A percentile compares a stretch with the other conserved stretches of the same genome.
Conservation (phyloP, 345 rosid species). For the Physaria fendleri region DNA sequence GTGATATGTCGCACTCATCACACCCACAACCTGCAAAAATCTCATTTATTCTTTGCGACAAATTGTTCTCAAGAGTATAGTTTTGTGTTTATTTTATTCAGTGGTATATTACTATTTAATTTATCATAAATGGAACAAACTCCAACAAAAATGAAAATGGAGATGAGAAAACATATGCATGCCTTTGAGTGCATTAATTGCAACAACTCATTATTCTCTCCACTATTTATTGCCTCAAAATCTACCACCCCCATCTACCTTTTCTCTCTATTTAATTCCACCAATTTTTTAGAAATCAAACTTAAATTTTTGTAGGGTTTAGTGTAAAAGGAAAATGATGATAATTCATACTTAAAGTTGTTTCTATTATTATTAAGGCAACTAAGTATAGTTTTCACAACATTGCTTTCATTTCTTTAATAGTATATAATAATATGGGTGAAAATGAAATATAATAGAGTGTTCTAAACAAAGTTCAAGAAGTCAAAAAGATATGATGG, state of each 20-base stretch:
- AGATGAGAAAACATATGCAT: slow-evolving; percentile 30
- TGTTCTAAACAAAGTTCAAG: neutral
- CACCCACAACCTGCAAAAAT: slow-evolving; percentile 28
- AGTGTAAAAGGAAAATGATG: neutral
- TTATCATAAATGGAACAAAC: slow-evolving; percentile 16
- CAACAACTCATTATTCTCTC: slow-evolving; percentile 29
- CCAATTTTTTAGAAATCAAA: neutral
- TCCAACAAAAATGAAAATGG: slow-evolving; percentile 19
- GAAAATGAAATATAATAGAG: neutral
- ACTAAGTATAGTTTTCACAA: neutral
- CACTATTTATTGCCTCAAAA: slow-evolving; percentile 31
- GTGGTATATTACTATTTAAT: neutral
- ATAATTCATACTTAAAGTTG: neutral
- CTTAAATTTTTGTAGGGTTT: neutral
- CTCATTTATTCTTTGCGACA: slow-evolving; percentile 27
- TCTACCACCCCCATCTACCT: slow-evolving; percentile 29
- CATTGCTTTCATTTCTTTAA: neutral
- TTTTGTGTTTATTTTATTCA: neutral
- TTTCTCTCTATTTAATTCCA: slow-evolving; percentile 23
- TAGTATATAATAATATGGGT: neutral
- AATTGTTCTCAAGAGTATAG: neutral
- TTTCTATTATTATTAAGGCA: neutral
- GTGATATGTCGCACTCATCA: slow-evolving; percentile 34
- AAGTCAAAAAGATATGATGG: neutral
- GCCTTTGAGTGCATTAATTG: slow-evolving; percentile 28